Percentiles rank a stretch among this genome's conserved stretches.
Evolutionary conservation across 805 yeast species (phyloP).

Genomic region (Saccharomycopsis lassenensis): DNA sequence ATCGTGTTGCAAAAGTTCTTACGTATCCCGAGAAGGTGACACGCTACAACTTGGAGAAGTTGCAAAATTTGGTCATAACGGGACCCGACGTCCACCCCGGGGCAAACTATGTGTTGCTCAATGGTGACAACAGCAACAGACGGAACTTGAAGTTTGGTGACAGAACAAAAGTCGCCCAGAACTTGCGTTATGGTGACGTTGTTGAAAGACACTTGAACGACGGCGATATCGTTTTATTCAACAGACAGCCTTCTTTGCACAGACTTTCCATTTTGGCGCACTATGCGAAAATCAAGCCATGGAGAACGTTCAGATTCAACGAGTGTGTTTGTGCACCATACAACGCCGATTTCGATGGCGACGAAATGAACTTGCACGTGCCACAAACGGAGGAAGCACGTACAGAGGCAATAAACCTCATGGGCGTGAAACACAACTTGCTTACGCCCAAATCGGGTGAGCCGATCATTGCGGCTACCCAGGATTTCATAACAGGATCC

Average conservation of each 20-base stretch:
- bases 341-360: constrained; percentile 99
- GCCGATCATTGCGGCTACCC: constrained; percentile 98
- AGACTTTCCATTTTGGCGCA: constrained; percentile 89
- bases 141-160: constrained; percentile 87
- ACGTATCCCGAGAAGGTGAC: constrained; percentile 96
- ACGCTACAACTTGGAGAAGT: constrained; percentile 68
- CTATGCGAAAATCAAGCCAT: constrained; percentile 91
- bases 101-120: constrained; percentile 82
- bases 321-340: constrained; percentile 99
- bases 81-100: constrained; percentile 94
- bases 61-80: constrained; percentile 60
- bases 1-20: constrained; percentile 86
- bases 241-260: constrained; percentile 96
- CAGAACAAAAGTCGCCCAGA: constrained; percentile 61
- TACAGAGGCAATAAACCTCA: constrained; percentile 94
- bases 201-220: constrained; percentile 97
- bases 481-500: constrained; percentile 97
- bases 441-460: constrained; percentile 97
- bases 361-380: constrained; percentile 97
- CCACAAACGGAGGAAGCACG: constrained; percentile 99
- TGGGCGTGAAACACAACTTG: constrained; percentile 95
- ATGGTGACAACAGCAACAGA: constrained; percentile 68
- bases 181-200: constrained; percentile 75
- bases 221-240: constrained; percentile 91
- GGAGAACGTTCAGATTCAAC: constrained; percentile 94